Evolutionary conservation across 805 yeast species (phyloP), one percentile per base, ranked within the genome.

Genomic region (Yueomyces sp.): DNA sequence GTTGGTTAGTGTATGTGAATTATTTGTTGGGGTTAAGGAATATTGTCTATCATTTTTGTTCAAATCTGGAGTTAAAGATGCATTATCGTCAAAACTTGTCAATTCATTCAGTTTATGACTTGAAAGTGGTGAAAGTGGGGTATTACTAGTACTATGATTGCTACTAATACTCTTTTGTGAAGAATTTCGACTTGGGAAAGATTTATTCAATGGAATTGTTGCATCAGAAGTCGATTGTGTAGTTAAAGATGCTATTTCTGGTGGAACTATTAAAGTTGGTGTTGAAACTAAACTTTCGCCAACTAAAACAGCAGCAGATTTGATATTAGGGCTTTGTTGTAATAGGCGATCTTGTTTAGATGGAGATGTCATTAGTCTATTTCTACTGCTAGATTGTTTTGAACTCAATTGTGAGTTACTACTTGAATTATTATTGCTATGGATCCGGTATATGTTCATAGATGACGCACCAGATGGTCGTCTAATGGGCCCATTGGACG

Each of bases 101-200:
- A 19, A 19, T 19, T 19, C 19, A 2, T 19, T 19, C 19, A 19
- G 19, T 19, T 19, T 19, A 11, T 31, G 34, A 8, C 7, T 11
- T 8, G 11, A 8, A 31, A 36, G 38, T 28, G 41, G 39, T 12
- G 49, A 40, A 8, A 38, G 37, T 4, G 45, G 40, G 8, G 40
- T 33, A 28, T 41, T 41, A 4, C 43, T 40, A 28, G 42, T 41
- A 19, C 45, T 43, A 31, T 43, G 36, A 30, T 42, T 45, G 3
- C 37, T 34, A 34, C n/a, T n/a, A 9, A 19, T 34, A 11, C 37
- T 34, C 37, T 34, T 34, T 34, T 34, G 37, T 9, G 37, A 34
- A 7, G 37, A 34, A 43, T 72, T 87, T 48, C 67, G 88, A 48
- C 69, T 87, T 30, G 33, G 33, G 45, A 96, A 19, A 9, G 37